Evolutionary conservation across 805 yeast genomes (phyloP), one percentile per base, ranked within the genome.

Genomic region (Pichia paraexigua): DNA sequence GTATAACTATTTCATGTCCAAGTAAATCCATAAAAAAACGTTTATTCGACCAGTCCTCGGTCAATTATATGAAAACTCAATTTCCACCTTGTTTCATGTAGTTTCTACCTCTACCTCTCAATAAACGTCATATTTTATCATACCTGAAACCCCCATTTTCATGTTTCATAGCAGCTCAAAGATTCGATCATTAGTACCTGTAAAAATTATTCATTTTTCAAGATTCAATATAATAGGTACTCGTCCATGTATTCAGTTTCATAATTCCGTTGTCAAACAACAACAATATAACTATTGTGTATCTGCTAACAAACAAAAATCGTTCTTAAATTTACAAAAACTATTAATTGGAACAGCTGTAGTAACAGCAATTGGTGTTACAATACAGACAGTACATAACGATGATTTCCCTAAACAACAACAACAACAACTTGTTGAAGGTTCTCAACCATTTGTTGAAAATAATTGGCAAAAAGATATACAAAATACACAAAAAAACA

Each of bases 401-500:
- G 50, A 51, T 18, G 42, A 28, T 46, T 18, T 28, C 4, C 25
- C 15, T 2, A 44, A 28, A 7, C 51, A 43, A 11, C 43, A 28
- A 7, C 51, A 43, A 11, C 43, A 48, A 28, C 35, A 20, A 24
- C 24, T 11, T 2, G 45, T 52, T 9, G 45, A 51, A 41, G 58
- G 58, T 2, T 11, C 52, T 13, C 58, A 54, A 32, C 51, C 51
- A 3, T 54, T 54, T 41, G 27, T 39, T 9, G 42, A 49, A 18
- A 54, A 54, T 28, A 48, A 49, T 37, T 52, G 58, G 58, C 46
- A 53, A 25, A 11, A 44, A 13, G 43, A 43, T 13, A 45, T 48
- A 2, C 53, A 53, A 15, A 21, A 45, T 2, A 54, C 50, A 22
- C 53, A 49, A 8, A 52, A 57, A 13, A 77, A 75, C 56, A 66